phyloP scores from a whole-genome alignment of 2,329 filamentous ascomycete genomes.

The Aspergillus tanneri region DNA sequence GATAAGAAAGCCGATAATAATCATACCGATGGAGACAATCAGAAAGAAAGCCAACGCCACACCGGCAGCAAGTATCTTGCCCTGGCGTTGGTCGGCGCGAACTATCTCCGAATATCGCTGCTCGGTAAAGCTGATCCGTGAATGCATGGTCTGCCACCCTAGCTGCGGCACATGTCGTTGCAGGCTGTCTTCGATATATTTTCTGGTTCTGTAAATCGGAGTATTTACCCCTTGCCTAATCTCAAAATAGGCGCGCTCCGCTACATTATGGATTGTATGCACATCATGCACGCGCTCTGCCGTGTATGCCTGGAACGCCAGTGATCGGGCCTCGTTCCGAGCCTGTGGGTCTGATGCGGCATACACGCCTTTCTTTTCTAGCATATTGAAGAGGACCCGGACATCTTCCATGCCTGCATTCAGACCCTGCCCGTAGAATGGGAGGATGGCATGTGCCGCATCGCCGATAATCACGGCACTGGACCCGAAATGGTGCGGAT shows the following conservation, averaged over 20 bases:
- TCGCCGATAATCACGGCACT: slow-evolving; percentile 86
- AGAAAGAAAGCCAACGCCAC: not conserved
- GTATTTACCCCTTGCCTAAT: slow-evolving; percentile 86
- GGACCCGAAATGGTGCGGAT: slow-evolving; percentile 78
- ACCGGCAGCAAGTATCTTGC: slow-evolving; percentile 50
- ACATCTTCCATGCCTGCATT: slow-evolving; percentile 96
- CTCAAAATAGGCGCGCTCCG: slow-evolving; percentile 86
- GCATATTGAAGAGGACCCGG: slow-evolving; percentile 74
- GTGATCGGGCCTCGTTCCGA: slow-evolving; percentile 44
- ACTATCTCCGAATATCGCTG: slow-evolving; percentile 85
- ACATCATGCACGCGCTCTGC: slow-evolving; percentile 71
- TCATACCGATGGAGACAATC: not conserved
- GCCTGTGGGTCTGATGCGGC: slow-evolving; percentile 38
- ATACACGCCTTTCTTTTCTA: slow-evolving; percentile 66
- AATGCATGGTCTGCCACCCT: slow-evolving; percentile 91
- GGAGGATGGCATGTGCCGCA: slow-evolving; percentile 95
- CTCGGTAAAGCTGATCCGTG: slow-evolving; percentile 88
- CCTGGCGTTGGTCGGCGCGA: slow-evolving; percentile 66
- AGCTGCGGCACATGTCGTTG: slow-evolving; percentile 71
- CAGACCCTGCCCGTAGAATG: slow-evolving; percentile 98
- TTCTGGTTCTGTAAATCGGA: slow-evolving; percentile 73
- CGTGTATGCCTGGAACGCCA: slow-evolving; percentile 72
- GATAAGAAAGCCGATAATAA: not conserved
- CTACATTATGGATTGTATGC: slow-evolving; percentile 87
- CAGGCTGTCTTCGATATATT: slow-evolving; percentile 80